Evolutionary conservation across 2,329 filamentous ascomycete genomes (phyloP), one percentile per base, ranked within the genome.

Genomic region (Trichoderma sp.): DNA sequence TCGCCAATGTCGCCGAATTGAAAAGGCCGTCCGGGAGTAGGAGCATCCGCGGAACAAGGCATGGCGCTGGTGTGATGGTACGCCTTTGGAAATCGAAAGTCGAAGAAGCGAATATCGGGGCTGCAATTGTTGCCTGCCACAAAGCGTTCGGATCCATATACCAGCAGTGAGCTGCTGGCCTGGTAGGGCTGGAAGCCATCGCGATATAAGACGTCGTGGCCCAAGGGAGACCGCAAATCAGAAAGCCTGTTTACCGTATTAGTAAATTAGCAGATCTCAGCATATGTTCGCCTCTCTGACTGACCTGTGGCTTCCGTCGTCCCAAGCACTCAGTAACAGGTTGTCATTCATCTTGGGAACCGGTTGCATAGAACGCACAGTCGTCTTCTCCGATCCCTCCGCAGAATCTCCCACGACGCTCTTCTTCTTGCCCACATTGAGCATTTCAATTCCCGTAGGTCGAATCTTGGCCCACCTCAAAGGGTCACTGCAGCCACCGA

Each of bases 311-410:
- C 82, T 85, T 10, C 85, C 85, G 66, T 87, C 85, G 55, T 84
- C 81, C 85, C 86, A 88, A 4, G 84, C 81, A 67, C 81, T 85
- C 14, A 88, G 79, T 7, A 87, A 73, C 2, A 86, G 75, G 27
- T 79, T 81, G 1, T 78, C 77, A 24, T 77, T 77, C 0, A 80
- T 78, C 13, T 74, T 75, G 16, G 79, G 75, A 0, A 87, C 76
- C 0, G 84, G 81, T 40, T 85, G 81, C 3, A 88, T 79, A 0
- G 84, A 83, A 40, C 83, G 77, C 13, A 84, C 80, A 0, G 81
- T 83, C 5, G 76, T 79, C 68, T 76, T 80, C n/a, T 79, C 77
- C 72, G 70, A 24, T n/a, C n/a, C 33, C 7, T 33, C 49, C 13
- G 47, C 29, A 31, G 68, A 58, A 14, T 47, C 56, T 19, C 52